Conservation (phyloP, 2,329 filamentous ascomycete species). For the Endothia cerciana region DNA sequence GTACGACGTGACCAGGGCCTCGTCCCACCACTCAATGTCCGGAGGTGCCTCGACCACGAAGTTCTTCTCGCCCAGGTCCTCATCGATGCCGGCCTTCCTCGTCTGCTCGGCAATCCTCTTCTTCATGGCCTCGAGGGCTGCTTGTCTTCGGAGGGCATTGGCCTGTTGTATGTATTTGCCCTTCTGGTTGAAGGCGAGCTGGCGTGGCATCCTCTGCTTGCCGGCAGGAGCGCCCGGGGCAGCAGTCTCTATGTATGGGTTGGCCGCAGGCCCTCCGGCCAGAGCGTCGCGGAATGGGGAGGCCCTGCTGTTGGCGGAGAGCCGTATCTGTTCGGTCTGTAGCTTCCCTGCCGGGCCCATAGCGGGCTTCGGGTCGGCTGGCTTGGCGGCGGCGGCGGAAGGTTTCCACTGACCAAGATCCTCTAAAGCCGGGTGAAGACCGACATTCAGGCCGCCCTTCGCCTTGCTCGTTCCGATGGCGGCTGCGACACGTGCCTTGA, state of each 20-base stretch:
- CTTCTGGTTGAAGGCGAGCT: slow-evolving; percentile 89
- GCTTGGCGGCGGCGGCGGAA: slow-evolving; percentile 34
- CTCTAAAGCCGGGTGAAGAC: slow-evolving; percentile 76
- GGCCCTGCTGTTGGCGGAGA: slow-evolving; percentile 16
- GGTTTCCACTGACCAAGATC: slow-evolving; percentile 55
- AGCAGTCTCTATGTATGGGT: slow-evolving; percentile 82
- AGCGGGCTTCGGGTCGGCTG: slow-evolving; percentile 39
- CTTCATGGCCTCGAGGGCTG: slow-evolving; percentile 91
- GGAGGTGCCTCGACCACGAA: slow-evolving; percentile 85
- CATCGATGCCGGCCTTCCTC: slow-evolving; percentile 89
- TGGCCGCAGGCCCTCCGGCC: slow-evolving; percentile 41
- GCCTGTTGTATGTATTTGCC: slow-evolving; percentile 97
- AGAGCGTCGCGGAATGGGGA: slow-evolving; percentile 12
- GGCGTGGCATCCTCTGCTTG: slow-evolving; percentile 71
- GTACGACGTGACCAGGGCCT: slow-evolving; percentile 81
- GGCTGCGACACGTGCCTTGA: slow-evolving; percentile 79
- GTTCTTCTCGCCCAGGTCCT: slow-evolving; percentile 86
- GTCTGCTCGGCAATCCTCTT: slow-evolving; percentile 86
- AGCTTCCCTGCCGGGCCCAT: slow-evolving; percentile 40
- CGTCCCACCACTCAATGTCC: slow-evolving; percentile 96
- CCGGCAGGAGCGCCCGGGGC: slow-evolving; percentile 66
- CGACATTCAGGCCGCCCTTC: slow-evolving; percentile 72
- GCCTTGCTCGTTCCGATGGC: slow-evolving; percentile 67
- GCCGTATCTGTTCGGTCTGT: slow-evolving; percentile 31
- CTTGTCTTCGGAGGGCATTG: slow-evolving; percentile 84